These are phyloP conservation scores for Thelonectria olida DNA, from an alignment of 2,329 filamentous ascomycete genomes.

Conservation along the genomic window DNA sequence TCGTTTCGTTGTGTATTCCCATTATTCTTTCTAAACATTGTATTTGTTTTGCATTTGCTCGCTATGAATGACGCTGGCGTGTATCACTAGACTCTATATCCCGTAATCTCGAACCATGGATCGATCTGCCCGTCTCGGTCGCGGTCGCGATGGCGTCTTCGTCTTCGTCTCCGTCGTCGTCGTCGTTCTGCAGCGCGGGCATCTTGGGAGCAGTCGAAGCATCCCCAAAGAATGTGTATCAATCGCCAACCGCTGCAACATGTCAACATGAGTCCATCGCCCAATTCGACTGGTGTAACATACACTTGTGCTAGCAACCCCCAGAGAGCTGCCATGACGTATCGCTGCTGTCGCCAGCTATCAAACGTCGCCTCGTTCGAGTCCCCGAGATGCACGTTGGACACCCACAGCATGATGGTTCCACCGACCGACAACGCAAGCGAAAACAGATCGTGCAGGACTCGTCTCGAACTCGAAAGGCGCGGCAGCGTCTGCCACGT, in stretches of 20 bases:
- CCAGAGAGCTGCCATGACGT: constrained; percentile 35
- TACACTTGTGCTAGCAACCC: constrained; percentile 38
- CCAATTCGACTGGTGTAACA: constrained; percentile 14
- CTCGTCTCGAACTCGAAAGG: constrained; percentile 39
- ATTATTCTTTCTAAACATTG: no score
- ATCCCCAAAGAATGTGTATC: constrained; percentile 42
- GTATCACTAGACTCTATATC: constrained; percentile 4
- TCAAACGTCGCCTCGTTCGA: constrained; percentile 2
- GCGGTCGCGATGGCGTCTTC: constrained; percentile 11
- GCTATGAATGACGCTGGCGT: neutral
- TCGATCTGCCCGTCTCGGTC: constrained; percentile 16
- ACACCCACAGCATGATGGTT: constrained; percentile 46
- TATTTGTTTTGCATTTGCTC: neutral
- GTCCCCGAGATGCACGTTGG: constrained; percentile 35
- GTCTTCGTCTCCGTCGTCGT: constrained; percentile 28
- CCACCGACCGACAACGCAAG: constrained; percentile 47
- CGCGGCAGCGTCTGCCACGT: constrained; percentile 37
- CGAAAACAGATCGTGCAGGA: constrained; percentile 46
- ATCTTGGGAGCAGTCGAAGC: constrained; percentile 39
- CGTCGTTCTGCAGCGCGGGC: constrained; percentile 27
- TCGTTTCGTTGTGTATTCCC: neutral
- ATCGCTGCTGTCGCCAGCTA: constrained; percentile 28
- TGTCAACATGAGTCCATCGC: neutral
- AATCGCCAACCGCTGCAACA: constrained; percentile 37
- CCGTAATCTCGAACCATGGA: constrained; percentile 30